Conservation (phyloP, 352 stramenopile genomes). For the Phytophthora hibernalis region DNA sequence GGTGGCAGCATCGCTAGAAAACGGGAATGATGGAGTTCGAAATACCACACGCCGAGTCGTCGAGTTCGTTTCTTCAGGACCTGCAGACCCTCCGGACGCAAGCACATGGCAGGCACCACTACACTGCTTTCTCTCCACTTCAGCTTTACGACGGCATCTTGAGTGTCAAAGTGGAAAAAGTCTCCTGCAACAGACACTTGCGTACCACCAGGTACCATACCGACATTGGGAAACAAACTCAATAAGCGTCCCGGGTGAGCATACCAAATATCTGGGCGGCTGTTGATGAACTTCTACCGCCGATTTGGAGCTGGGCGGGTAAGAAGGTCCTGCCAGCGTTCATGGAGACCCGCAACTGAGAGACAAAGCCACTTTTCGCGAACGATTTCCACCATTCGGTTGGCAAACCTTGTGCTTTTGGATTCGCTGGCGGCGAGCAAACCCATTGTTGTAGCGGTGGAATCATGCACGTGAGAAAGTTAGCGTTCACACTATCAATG, state of each 20-base stretch:
- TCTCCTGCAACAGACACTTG: constrained; percentile 54
- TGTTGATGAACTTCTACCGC: constrained; percentile 9
- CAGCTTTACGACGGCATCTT: constrained; percentile 57
- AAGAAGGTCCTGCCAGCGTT: constrained; percentile 50
- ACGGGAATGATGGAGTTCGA: constrained; percentile 47
- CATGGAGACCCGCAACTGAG: constrained; percentile 57
- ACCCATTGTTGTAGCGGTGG: constrained; percentile 54
- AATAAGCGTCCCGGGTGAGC: constrained; percentile 39
- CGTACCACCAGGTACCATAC: constrained; percentile 52
- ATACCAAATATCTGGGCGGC: constrained; percentile 39
- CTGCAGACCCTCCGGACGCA: constrained; percentile 10
- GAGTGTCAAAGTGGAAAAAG: constrained; percentile 68
- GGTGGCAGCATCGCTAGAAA: constrained; percentile 31
- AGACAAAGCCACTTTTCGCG: constrained; percentile 39
- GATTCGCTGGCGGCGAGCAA: constrained; percentile 6
- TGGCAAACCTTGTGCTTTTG: constrained; percentile 13
- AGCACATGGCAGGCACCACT: constrained; percentile 43
- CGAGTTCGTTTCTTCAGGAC: constrained; percentile 1
- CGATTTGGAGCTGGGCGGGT: constrained; percentile 20
- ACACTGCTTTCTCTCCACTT: constrained; percentile 50
- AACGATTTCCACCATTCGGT: constrained; percentile 49
- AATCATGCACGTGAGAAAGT: constrained; percentile 46
- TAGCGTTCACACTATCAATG: constrained; percentile 31
- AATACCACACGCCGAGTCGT: constrained; percentile 54
- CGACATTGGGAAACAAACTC: constrained; percentile 46